Evolutionary conservation across 1,284 basidiomycete genomes (phyloP), one percentile per base, ranked within the genome.

Genomic region (Melampsora americana): DNA sequence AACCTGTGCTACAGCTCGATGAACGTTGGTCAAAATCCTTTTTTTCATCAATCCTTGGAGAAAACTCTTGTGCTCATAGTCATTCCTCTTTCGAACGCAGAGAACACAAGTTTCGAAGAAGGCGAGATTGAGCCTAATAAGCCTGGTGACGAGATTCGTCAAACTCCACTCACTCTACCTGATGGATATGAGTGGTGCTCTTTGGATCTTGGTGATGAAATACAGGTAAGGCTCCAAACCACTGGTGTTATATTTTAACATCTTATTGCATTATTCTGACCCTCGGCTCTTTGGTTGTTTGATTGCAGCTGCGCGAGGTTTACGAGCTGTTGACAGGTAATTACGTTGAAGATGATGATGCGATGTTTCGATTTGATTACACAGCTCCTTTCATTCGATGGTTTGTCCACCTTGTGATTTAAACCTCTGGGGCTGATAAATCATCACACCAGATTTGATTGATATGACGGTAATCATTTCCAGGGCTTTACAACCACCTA

Each of bases 311-410:
- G 78, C 90, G 91, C 81, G 96, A 99, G 83, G 89, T 98, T 12
- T 93, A 97, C 81, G 90, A 94, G 78, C 86, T 99, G 9, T 86
- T 99, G 26, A 95, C 92, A 0, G 86, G 90, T 14, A 92, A 99
- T 84, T 99, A 99, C 80, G 95, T 99, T 65, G 96, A 99, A 84
- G 96, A 99, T 82, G 91, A 93, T 80, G 91, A 95, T 75, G 94
- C 95, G 6, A 89, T 91, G 39, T 96, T 99, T 86, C 89, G 96
- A 35, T 98, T 99, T 86, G 90, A 93, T 81, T 99, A 99, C 82
- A 92, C 90, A 60, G 89, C 93, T 5, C 93, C 97, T 83, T 99
- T 99, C 83, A 85, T 99, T 66, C 86, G 90, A 82, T 99, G 96
- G 96, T 92, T 80, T 64, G 84, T 79, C n/a, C 6, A 12, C 23